These are phyloP conservation scores for Kernera saxatilis DNA, from an alignment of 345 rosid genomes.

Conservation along the genomic window DNA sequence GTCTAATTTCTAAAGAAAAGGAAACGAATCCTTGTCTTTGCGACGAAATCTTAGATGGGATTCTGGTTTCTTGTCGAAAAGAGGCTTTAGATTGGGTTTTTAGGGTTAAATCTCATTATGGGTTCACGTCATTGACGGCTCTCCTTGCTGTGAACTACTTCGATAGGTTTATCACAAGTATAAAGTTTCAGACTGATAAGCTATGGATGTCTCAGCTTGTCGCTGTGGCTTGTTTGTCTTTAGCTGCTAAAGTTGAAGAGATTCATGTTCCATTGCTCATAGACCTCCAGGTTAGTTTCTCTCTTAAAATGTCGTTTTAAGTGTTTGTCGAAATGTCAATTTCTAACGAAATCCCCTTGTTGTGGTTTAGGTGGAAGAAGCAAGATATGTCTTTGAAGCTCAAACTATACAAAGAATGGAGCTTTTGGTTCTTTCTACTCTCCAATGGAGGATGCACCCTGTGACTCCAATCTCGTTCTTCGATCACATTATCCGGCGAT, in stretches of 20 bases:
- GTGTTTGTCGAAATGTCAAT: slow-evolving; percentile 24
- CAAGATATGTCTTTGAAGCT: slow-evolving; percentile 68
- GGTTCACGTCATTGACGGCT: slow-evolving; percentile 59
- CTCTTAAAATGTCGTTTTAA: slow-evolving; percentile 1
- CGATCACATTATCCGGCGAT: slow-evolving; percentile 62
- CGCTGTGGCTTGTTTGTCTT: slow-evolving; percentile 81
- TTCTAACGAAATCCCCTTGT: neutral
- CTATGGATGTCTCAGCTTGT: slow-evolving; percentile 94
- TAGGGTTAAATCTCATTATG: slow-evolving; percentile 55
- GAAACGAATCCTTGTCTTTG: slow-evolving; percentile 37
- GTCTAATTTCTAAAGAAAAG: slow-evolving; percentile 54
- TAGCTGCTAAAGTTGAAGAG: slow-evolving; percentile 95
- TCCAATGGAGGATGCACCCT: slow-evolving; percentile 87
- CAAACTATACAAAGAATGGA: slow-evolving; percentile 92
- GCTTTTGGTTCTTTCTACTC: slow-evolving; percentile 74
- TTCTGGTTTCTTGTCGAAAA: slow-evolving; percentile 39
- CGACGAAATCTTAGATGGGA: slow-evolving; percentile 35
- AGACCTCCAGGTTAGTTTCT: slow-evolving; percentile 66
- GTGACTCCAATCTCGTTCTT: slow-evolving; percentile 81
- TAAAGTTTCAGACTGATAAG: slow-evolving; percentile 52
- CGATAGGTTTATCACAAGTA: slow-evolving; percentile 67
- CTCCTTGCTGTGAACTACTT: slow-evolving; percentile 84
- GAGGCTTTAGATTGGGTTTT: slow-evolving; percentile 73
- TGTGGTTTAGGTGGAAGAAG: slow-evolving; percentile 56
- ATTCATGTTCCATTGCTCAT: slow-evolving; percentile 71